A percentile compares a stretch with the other conserved stretches of the same genome.
phyloP scores from a whole-genome alignment of 2,329 filamentous ascomycete species.

The Alternaria infectoria region DNA sequence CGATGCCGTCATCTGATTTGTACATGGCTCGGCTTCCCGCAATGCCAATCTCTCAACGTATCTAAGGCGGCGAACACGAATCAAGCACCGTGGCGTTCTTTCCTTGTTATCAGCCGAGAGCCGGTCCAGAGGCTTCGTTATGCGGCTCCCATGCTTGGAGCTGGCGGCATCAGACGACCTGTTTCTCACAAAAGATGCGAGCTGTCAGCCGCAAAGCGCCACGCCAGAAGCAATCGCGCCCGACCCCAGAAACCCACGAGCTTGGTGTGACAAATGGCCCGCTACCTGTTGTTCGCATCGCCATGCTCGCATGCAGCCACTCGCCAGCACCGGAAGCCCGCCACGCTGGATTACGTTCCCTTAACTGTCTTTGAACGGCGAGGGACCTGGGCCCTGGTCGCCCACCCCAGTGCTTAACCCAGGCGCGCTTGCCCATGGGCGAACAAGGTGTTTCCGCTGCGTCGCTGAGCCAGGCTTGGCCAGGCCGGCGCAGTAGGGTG shows the following conservation, averaged over 20 bases:
- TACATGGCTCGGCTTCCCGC: background rate
- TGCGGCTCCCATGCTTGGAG: constrained; percentile 1
- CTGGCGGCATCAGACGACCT: constrained; percentile 19
- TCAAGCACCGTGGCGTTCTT: constrained; percentile 9
- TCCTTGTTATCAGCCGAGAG: constrained; percentile 13
- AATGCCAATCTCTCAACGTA: constrained; percentile 4
- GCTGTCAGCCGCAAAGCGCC: constrained; percentile 10
- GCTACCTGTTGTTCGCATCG: background rate
- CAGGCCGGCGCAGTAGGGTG: constrained; percentile 17
- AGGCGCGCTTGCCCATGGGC: constrained; percentile 14
- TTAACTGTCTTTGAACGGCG: constrained; percentile 11
- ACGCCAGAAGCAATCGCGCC: constrained; percentile 11
- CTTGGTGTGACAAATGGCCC: background rate
- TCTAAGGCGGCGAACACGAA: background rate
- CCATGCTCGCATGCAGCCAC: background rate
- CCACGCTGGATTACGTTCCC: constrained; percentile 24
- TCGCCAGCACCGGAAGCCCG: constrained; percentile 1
- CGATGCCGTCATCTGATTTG: constrained; percentile 23
- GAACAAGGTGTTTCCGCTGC: constrained; percentile 13
- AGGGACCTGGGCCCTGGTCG: constrained; percentile 19
- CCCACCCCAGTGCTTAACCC: constrained; percentile 13
- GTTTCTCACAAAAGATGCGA: constrained; percentile 29
- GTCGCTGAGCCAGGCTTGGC: constrained; percentile 17
- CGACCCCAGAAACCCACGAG: constrained; percentile 13
- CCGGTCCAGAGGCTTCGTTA: constrained; percentile 2